Percentiles rank a stretch among this genome's conserved stretches.
phyloP scores from a whole-genome alignment of 192 early-diverging fungal genomes.

The Tieghemiomyces parasiticus region DNA sequence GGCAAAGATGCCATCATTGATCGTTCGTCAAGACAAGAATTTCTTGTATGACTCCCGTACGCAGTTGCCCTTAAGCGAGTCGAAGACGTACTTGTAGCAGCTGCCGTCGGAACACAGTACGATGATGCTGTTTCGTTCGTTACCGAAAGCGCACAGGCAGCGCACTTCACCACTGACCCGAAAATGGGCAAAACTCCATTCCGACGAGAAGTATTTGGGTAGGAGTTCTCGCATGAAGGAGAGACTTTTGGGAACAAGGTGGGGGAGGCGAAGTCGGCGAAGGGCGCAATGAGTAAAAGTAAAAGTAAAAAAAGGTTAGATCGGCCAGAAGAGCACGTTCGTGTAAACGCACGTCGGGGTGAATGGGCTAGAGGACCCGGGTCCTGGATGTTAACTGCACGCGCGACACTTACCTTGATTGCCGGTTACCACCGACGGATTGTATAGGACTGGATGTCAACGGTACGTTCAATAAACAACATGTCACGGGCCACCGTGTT shows the following conservation, averaged over 20 bases:
- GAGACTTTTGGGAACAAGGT: conserved; percentile 8
- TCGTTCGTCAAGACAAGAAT: conserved; percentile 21
- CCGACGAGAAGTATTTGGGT: conserved; percentile 90
- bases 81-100: conserved; percentile 72
- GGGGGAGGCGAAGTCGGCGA: conserved; percentile 6
- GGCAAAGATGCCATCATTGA: too few relatives aligned
- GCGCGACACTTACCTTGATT: conserved; percentile 26
- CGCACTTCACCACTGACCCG: conserved; percentile 58
- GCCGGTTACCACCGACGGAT: conserved; percentile 27
- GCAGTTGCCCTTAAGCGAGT: conserved; percentile 37
- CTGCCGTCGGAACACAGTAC: conserved; percentile 80
- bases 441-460: not conserved
- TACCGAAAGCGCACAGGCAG: conserved; percentile 71
- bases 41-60: conserved; percentile 33
- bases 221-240: conserved; percentile 69
- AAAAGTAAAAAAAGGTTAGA: too few relatives aligned
- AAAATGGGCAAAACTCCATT: conserved; percentile 87
- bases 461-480: not conserved
- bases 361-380: too few relatives aligned
- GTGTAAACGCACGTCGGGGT: too few relatives aligned
- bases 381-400: too few relatives aligned
- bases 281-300: conserved; percentile 12
- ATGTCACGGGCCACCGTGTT: too few relatives aligned
- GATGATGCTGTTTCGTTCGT: conserved; percentile 57
- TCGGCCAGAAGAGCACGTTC: too few relatives aligned